Evolutionary conservation across 2,329 filamentous ascomycete species (phyloP).

Genomic region (Alternaria ethzedia): DNA sequence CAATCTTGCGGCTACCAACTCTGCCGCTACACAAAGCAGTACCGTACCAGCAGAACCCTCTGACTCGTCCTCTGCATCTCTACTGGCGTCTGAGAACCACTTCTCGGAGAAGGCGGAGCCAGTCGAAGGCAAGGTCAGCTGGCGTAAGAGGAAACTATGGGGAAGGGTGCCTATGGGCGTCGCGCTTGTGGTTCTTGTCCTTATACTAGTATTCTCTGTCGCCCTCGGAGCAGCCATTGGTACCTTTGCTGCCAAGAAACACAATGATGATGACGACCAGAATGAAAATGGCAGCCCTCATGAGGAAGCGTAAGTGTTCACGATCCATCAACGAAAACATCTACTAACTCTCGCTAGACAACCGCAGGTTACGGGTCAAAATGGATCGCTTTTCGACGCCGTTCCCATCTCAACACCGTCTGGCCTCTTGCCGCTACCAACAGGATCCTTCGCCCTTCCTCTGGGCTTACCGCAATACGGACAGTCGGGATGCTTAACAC

Average conservation of each 20-base stretch:
- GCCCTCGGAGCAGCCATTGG: constrained; percentile 62
- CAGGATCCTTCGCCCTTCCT: constrained; percentile 58
- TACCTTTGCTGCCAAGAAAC: constrained; percentile 56
- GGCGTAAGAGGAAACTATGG: constrained; percentile 54
- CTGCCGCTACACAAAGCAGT: constrained; percentile 12
- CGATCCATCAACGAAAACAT: background rate
- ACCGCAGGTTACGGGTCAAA: constrained; percentile 56
- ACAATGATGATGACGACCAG: constrained; percentile 22
- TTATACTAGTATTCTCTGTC: constrained; percentile 55
- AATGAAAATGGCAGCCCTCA: constrained; percentile 19
- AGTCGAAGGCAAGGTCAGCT: constrained; percentile 33
- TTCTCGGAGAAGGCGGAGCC: constrained; percentile 40
- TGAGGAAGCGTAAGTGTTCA: constrained; percentile 39
- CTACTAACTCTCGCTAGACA: constrained; percentile 32
- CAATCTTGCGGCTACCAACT: constrained; percentile 23
- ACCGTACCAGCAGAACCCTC: constrained; percentile 34
- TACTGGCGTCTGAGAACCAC: constrained; percentile 29
- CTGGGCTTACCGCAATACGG: constrained; percentile 47
- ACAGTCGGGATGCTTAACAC: constrained; percentile 53
- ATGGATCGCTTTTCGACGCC: constrained; percentile 58
- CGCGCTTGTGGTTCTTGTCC: constrained; percentile 53
- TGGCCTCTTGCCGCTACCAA: constrained; percentile 55
- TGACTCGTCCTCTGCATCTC: constrained; percentile 37
- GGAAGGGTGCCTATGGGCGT: constrained; percentile 60
- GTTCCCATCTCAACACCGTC: constrained; percentile 57